Evolutionary conservation across 208 protist species (phyloP), one percentile per base, ranked within the genome.

Genomic region (Leishmania major): DNA sequence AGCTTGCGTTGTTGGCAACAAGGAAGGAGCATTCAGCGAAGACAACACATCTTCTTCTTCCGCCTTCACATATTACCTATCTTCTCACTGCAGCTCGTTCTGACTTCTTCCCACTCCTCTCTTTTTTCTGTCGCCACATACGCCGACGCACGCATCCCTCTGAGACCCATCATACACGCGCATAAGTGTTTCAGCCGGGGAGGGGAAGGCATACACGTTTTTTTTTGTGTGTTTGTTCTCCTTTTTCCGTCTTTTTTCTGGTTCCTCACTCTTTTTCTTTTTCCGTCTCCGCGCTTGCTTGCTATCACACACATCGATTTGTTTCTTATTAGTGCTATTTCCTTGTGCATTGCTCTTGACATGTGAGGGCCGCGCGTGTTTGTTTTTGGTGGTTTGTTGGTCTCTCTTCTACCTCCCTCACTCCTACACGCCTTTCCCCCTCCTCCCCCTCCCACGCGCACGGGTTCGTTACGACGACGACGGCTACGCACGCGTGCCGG

Each of bases 51-150:
- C 31, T 19, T 69, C 31, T 15, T 40, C 31, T 35, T 76, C 49
- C 77, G n/a, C 75, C 53, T 59, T 81, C 49, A 66, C 59, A 22
- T 74, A n/a, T 66, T 49, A 17, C 31, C 31, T 31, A 69, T 80
- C 60, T 28, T 75, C 37, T 31, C 79, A n/a, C 71, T n/a, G 31
- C 15, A 6, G 10, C 62, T 69, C 13, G 62, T 43, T 84, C 13
- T 72, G 31, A 75, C 37, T 59, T 35, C 62, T 66, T 64, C 49
- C n/a, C 45, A 49, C 40, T 35, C 22, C 22, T 31, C 13, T 73
- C 40, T 49, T 11, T 51, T 31, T 31, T 31, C 25, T 67, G 40
- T 76, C 25, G 22, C 11, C 45, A n/a, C 49, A n/a, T 60, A 64
- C 28, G 28, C 28, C 59, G 31, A 72, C 67, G 15, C 64, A 22